Evolutionary conservation across 2,329 filamentous ascomycete species (phyloP).

Genomic region (Trichophyton verrucosum): DNA sequence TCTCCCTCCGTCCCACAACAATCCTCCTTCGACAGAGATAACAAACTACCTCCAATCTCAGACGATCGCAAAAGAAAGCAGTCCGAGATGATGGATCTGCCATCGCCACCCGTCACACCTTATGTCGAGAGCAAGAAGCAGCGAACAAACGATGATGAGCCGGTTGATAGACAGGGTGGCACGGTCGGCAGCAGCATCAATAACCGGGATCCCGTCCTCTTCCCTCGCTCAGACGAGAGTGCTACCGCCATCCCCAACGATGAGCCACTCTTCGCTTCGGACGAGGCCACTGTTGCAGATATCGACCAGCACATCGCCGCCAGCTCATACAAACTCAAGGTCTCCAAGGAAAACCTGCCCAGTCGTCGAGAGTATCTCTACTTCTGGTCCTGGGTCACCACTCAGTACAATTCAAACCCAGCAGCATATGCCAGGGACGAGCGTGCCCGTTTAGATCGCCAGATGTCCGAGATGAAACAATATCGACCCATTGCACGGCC

Average conservation of each 20-base stretch:
- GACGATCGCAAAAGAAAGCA: slow-evolving; percentile 30
- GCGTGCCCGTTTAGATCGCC: slow-evolving; percentile 30
- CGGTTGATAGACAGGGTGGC: slow-evolving; percentile 10
- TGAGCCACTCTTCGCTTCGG: slow-evolving; percentile 31
- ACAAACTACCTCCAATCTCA: slow-evolving; percentile 32
- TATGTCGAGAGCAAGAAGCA: slow-evolving; percentile 32
- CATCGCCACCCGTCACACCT: slow-evolving; percentile 36
- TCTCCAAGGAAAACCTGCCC: slow-evolving; percentile 30
- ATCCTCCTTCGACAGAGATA: slow-evolving; percentile 20
- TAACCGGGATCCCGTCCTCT: slow-evolving; percentile 31
- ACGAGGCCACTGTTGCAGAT: slow-evolving; percentile 23
- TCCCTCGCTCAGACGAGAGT: slow-evolving; percentile 26
- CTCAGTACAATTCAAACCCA: slow-evolving; percentile 34
- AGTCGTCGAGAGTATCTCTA: slow-evolving; percentile 34
- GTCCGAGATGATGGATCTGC: slow-evolving; percentile 34
- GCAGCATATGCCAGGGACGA: slow-evolving; percentile 32
- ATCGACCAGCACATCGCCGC: slow-evolving; percentile 32
- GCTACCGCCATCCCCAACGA: slow-evolving; percentile 23
- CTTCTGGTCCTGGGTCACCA: slow-evolving; percentile 32
- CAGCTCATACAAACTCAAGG: slow-evolving; percentile 20
- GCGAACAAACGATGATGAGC: slow-evolving; percentile 20
- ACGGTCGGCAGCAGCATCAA: slow-evolving; percentile 22
- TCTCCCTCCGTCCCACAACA: slow-evolving; percentile 18
- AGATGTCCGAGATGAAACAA: slow-evolving; percentile 31
- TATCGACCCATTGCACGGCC: slow-evolving; percentile 18